Percentiles rank a stretch among this genome's conserved stretches.
phyloP scores from a whole-genome alignment of 2,329 filamentous ascomycete genomes.

The Penicillium hesseltinei region DNA sequence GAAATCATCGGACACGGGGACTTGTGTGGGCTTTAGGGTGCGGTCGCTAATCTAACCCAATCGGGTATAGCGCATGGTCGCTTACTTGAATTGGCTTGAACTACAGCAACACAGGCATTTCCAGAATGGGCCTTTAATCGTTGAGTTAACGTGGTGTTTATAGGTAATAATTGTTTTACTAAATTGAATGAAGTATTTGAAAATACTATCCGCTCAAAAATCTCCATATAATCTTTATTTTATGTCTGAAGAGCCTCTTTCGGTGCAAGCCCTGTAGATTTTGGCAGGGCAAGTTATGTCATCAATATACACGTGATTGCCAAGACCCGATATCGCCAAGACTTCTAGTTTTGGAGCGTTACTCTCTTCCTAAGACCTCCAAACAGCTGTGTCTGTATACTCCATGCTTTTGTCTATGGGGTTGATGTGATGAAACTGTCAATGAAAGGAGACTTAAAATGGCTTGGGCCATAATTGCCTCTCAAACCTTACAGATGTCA shows the following conservation, averaged over 20 bases:
- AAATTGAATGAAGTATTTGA: neutral
- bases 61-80: slow-evolving; percentile 32
- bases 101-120: neutral
- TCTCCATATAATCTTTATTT: neutral
- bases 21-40: slow-evolving; percentile 48
- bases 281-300: slow-evolving; percentile 4
- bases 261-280: slow-evolving; percentile 1
- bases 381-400: neutral
- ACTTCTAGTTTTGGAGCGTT: neutral
- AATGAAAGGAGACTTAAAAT: neutral
- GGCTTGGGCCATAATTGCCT: neutral
- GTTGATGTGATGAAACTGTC: neutral
- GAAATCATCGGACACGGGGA: slow-evolving; percentile 40
- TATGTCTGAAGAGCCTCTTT: neutral
- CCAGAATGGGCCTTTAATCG: neutral
- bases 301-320: neutral
- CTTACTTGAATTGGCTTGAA: slow-evolving; percentile 10
- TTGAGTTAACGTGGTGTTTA: neutral
- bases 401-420: neutral
- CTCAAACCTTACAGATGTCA: neutral
- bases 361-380: neutral
- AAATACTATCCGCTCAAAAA: neutral
- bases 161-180: neutral
- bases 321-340: neutral
- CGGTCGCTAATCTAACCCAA: slow-evolving; percentile 47